Evolutionary conservation across 1,284 basidiomycete genomes (phyloP).

Genomic region (Caloboletus firmus): DNA sequence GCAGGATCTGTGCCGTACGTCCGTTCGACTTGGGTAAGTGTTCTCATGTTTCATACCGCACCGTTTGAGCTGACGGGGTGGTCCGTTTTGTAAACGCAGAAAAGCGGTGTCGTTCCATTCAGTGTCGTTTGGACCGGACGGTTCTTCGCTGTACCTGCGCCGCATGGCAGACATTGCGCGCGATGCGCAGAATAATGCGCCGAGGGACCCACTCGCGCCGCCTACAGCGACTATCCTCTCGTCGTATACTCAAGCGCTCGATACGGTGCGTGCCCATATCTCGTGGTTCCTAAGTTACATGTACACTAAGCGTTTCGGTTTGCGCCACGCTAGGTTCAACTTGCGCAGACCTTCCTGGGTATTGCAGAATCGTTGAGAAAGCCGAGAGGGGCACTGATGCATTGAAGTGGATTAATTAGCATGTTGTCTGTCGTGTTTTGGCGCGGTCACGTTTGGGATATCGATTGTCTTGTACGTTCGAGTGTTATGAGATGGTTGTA

Average conservation of each 20-base stretch:
- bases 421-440: not conserved
- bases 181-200: slow-evolving; percentile 49
- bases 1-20: slow-evolving; percentile 47
- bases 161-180: slow-evolving; percentile 55
- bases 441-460: not conserved
- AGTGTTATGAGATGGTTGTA: not conserved
- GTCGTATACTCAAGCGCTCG: slow-evolving; percentile 52
- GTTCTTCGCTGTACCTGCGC: slow-evolving; percentile 37
- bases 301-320: not conserved
- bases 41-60: accelerated
- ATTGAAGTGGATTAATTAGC: slow-evolving; percentile 16
- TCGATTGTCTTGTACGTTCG: slow-evolving; percentile 37
- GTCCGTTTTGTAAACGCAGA: slow-evolving; percentile 30
- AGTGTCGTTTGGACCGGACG: slow-evolving; percentile 53
- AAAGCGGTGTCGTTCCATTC: slow-evolving; percentile 60
- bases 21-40: slow-evolving; percentile 50
- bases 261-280: slow-evolving; percentile 44
- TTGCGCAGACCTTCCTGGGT: slow-evolving; percentile 62
- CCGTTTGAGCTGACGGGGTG: not conserved
- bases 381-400: slow-evolving; percentile 50
- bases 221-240: slow-evolving; percentile 43
- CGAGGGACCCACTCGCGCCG: slow-evolving; percentile 44
- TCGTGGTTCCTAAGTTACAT: not conserved
- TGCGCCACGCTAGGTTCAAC: slow-evolving; percentile 42
- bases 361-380: slow-evolving; percentile 60